Conservation (phyloP, 108 stramenopile species). For the Cyclotella sp. region DNA sequence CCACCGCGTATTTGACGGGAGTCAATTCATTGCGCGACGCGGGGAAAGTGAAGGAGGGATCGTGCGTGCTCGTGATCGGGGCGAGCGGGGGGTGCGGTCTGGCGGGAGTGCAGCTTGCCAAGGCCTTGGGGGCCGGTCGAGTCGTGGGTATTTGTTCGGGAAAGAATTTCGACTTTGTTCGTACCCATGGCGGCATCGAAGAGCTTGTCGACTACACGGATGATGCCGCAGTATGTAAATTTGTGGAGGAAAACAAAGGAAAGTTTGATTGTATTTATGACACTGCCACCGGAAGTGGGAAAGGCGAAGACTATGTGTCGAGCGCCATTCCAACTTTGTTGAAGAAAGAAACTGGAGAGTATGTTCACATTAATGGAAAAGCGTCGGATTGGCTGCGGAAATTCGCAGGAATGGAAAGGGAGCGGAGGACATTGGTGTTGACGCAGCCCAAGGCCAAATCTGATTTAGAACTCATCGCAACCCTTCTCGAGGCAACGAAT, state of each 20-base stretch:
- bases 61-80: slow-evolving; percentile 48
- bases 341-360: slow-evolving; percentile 36
- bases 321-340: slow-evolving; percentile 24
- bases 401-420: slow-evolving; percentile 17
- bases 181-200: slow-evolving; percentile 12
- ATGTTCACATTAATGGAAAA: slow-evolving; percentile 42
- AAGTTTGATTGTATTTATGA: slow-evolving; percentile 58
- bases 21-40: slow-evolving; percentile 34
- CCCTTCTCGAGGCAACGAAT: slow-evolving; percentile 19
- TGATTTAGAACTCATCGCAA: slow-evolving; percentile 34
- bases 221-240: slow-evolving; percentile 27
- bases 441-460: slow-evolving; percentile 10
- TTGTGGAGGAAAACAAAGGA: slow-evolving; percentile 40
- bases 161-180: slow-evolving; percentile 54
- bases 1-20: slow-evolving; percentile 40
- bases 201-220: slow-evolving; percentile 53
- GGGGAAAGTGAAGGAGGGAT: slow-evolving; percentile 40
- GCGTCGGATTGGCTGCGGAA: slow-evolving; percentile 15
- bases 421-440: slow-evolving; percentile 22
- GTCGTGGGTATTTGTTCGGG: slow-evolving; percentile 58
- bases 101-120: slow-evolving; percentile 52
- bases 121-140: slow-evolving; percentile 40
- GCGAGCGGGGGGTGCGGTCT: slow-evolving; percentile 62
- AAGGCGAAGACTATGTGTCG: slow-evolving; percentile 52
- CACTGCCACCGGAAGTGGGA: slow-evolving; percentile 51